Evolutionary conservation across 768 basidiomycete genomes (phyloP), one percentile per base, ranked within the genome.

Genomic region (Naematelia aurantialba): DNA sequence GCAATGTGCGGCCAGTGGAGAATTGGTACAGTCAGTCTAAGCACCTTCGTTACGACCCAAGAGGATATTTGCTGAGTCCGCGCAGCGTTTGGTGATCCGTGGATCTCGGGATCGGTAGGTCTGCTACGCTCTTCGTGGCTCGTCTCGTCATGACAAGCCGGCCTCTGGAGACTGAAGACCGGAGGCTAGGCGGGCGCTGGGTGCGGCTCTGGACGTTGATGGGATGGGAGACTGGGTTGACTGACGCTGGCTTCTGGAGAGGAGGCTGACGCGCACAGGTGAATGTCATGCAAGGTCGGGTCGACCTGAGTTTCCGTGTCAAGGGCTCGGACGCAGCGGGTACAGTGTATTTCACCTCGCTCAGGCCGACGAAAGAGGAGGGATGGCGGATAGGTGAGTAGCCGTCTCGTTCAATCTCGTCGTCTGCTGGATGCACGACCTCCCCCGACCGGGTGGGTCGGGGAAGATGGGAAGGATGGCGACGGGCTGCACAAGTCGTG

Each of bases 281-380:
- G 49, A 75, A 75, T 58, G 59, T 69, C 44, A 72, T 73, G 67
- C 75, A 76, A 59, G 75, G 75, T 45, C 61, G 70, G 21, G 72
- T 76, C 12, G 75, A 76, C 54, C 57, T 76, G 1, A 70, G 66
- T 46, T 75, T 75, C 58, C 57, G 73, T 45, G 66, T 76, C 46
- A 49, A 53, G 39, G 73, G 73, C 4, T 45, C 49, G 10, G 61
- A 68, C 74, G 75, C 65, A 3, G 57, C 69, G 13, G 75, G 73
- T 14, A 76, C 75, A 14, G 70, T 76, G 1, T 76, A 76, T 61
- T 76, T 76, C 34, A 76, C 75, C 0, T 73, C 71, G 22, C 72
- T 76, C 53, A 26, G 75, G 47, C 75, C 75, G 1, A 58, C 65
- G 25, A 61, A 72, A 25, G 67, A 70, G 24, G 66, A 70, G 14